Conservation (phyloP, 441 rosid species). For the Hura crepitans region DNA sequence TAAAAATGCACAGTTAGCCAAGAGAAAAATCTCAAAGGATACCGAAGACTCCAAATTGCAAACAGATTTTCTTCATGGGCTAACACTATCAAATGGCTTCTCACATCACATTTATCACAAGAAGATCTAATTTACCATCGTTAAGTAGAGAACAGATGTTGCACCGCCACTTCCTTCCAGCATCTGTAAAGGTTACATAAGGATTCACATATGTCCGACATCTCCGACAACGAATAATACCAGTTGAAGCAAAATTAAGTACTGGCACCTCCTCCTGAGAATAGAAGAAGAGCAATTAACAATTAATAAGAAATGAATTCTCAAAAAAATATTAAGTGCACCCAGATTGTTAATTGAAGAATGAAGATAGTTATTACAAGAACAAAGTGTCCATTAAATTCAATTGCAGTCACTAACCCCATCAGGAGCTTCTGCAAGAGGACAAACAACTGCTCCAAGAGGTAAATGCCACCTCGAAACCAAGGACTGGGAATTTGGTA, state of each 20-base stretch:
- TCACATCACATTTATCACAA: neutral
- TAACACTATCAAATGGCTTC: constrained; percentile 12
- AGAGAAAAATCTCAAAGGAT: neutral
- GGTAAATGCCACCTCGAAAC: constrained; percentile 98
- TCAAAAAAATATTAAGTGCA: constrained; percentile 10
- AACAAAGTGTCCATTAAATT: constrained; percentile 21
- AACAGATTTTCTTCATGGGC: neutral
- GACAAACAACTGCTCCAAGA: constrained; percentile 97
- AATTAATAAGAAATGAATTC: constrained; percentile 16
- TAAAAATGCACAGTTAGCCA: neutral
- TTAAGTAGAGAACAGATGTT: constrained; percentile 85
- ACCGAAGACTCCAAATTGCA: neutral
- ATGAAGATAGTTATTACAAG: constrained; percentile 7
- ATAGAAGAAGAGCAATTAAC: constrained; percentile 27
- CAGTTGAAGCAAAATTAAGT: constrained; percentile 73
- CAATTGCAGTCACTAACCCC: constrained; percentile 63
- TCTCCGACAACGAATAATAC: constrained; percentile 95
- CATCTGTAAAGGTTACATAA: constrained; percentile 78
- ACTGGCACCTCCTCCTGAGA: constrained; percentile 91
- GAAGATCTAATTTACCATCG: constrained; percentile 55
- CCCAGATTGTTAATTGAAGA: neutral
- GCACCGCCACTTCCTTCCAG: constrained; percentile 99
- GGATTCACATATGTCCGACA: constrained; percentile 99
- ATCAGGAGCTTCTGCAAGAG: constrained; percentile 90
- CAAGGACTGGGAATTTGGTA: constrained; percentile 90